These are phyloP conservation scores for Amauroascus niger DNA, from an alignment of 2,329 filamentous ascomycete genomes.

Conservation along the genomic window DNA sequence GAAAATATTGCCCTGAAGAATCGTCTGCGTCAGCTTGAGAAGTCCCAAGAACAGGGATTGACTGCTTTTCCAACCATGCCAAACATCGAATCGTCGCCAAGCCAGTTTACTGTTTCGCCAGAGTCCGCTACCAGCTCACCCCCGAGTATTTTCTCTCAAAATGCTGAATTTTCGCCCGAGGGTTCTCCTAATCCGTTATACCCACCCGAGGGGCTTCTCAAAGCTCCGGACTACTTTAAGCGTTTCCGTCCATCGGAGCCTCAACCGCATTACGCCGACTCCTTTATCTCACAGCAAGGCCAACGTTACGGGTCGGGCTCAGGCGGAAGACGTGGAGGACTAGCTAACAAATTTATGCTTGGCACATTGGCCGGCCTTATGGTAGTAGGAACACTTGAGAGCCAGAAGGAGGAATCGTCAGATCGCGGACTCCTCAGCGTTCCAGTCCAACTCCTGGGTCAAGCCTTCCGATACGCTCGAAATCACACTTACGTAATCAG, in stretches of 20 bases:
- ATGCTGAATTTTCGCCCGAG: slow-evolving; percentile 30
- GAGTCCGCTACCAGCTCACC: slow-evolving; percentile 31
- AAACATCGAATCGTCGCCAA: slow-evolving; percentile 35
- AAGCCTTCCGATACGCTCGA: slow-evolving; percentile 21
- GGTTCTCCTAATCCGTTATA: slow-evolving; percentile 25
- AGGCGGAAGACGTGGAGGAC: slow-evolving; percentile 40
- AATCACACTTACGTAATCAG: slow-evolving; percentile 20
- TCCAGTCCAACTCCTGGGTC: slow-evolving; percentile 50
- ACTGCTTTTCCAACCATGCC: slow-evolving; percentile 32
- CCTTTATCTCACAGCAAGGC: slow-evolving; percentile 15
- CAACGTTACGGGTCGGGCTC: slow-evolving; percentile 30
- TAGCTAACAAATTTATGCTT: slow-evolving; percentile 72
- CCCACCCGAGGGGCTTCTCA: slow-evolving; percentile 37
- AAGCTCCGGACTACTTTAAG: slow-evolving; percentile 37
- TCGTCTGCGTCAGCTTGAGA: slow-evolving; percentile 70
- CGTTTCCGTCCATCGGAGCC: slow-evolving; percentile 32
- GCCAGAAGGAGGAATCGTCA: slow-evolving; percentile 49
- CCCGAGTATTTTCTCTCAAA: slow-evolving; percentile 34
- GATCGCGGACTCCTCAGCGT: slow-evolving; percentile 58
- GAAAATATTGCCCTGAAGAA: slow-evolving; percentile 73
- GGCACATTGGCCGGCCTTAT: slow-evolving; percentile 86
- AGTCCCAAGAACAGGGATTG: slow-evolving; percentile 37
- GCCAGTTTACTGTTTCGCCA: slow-evolving; percentile 31
- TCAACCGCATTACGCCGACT: slow-evolving; percentile 32
- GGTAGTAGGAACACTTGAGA: slow-evolving; percentile 74